Percentiles rank a stretch among this genome's conserved stretches.
Conservation (phyloP, 2,329 filamentous ascomycete species). For the Aspergillus versicolor region DNA sequence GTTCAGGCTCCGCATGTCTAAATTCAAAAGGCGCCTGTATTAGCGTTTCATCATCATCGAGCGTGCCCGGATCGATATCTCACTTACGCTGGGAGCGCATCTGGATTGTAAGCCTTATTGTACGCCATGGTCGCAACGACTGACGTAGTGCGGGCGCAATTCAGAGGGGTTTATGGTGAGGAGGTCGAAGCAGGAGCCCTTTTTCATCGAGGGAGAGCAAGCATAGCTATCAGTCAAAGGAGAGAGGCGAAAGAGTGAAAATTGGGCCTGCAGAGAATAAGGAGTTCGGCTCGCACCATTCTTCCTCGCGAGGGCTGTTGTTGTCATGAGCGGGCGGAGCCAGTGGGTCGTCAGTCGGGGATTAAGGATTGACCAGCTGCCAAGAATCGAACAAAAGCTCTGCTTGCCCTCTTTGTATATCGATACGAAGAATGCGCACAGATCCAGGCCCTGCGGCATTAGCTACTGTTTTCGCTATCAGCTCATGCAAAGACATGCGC, state of each 20-base stretch:
- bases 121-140: slow-evolving; percentile 71
- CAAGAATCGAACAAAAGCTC: slow-evolving; percentile 7
- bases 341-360: slow-evolving; percentile 11
- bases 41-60: slow-evolving; percentile 8
- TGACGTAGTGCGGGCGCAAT: slow-evolving; percentile 26
- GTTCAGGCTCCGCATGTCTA: slow-evolving; percentile 74
- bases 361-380: slow-evolving; percentile 11
- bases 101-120: slow-evolving; percentile 88
- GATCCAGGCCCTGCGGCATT: not conserved
- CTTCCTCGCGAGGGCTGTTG: slow-evolving; percentile 12
- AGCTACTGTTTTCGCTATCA: not conserved
- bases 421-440: not conserved
- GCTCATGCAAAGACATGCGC: not conserved
- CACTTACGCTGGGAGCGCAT: slow-evolving; percentile 85
- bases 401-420: not conserved
- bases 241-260: not conserved
- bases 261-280: slow-evolving; percentile 2
- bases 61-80: not conserved
- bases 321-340: slow-evolving; percentile 10
- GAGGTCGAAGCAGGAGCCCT: slow-evolving; percentile 4
- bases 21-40: slow-evolving; percentile 14
- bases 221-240: slow-evolving; percentile 2
- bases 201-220: not conserved
- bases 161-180: slow-evolving; percentile 5
- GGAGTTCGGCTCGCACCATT: slow-evolving; percentile 14